Evolutionary conservation across 108 stramenopile genomes (phyloP).

Genomic region (Thalassiosira profunda): DNA sequence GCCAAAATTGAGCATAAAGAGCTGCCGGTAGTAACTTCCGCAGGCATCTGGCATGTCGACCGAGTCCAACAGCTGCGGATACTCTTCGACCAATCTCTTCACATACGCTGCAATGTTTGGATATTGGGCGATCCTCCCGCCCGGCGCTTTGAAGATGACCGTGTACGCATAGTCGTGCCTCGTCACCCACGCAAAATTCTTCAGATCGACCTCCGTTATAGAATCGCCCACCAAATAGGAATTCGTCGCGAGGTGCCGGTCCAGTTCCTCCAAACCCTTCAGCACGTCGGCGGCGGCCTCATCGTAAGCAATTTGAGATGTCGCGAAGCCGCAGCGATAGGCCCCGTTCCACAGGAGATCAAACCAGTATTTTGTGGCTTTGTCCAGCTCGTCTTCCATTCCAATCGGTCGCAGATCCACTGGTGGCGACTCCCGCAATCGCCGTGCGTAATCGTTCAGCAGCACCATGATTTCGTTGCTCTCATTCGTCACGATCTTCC

Average conservation of each 20-base stretch:
- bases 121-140: conserved; percentile 53
- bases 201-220: conserved; percentile 81
- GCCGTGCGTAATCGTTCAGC: conserved; percentile 65
- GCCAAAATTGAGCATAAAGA: conserved; percentile 87
- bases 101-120: conserved; percentile 46
- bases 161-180: conserved; percentile 86
- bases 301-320: conserved; percentile 86
- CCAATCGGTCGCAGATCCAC: conserved; percentile 81
- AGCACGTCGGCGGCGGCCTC: conserved; percentile 63
- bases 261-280: conserved; percentile 62
- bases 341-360: conserved; percentile 86
- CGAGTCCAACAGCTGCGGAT: conserved; percentile 56
- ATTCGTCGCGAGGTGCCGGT: conserved; percentile 55
- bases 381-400: conserved; percentile 63
- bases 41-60: conserved; percentile 81
- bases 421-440: conserved; percentile 8
- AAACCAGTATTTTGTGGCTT: conserved; percentile 81
- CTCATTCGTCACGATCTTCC: conserved; percentile 90
- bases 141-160: conserved; percentile 79
- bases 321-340: conserved; percentile 90
- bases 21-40: conserved; percentile 73
- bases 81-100: conserved; percentile 39
- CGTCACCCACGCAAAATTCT: conserved; percentile 78
- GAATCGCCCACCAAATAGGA: conserved; percentile 57
- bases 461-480: conserved; percentile 88